Evolutionary conservation across 257 asterid genomes (phyloP).

Genomic region (Solanum peruvianum): DNA sequence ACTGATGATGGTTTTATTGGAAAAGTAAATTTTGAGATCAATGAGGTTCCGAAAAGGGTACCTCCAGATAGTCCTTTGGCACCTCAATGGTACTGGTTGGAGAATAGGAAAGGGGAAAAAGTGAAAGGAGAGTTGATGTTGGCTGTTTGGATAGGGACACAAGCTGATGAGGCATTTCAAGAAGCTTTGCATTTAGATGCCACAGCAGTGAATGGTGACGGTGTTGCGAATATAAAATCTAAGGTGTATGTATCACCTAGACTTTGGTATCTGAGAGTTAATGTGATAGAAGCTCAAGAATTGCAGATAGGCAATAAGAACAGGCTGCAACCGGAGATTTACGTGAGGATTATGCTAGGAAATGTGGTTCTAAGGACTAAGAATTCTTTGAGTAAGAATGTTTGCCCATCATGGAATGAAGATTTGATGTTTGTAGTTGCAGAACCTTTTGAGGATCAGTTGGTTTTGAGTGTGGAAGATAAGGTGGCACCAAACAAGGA

Average conservation of each 20-base stretch:
- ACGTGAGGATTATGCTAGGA: constrained; percentile 39
- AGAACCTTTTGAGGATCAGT: constrained; percentile 77
- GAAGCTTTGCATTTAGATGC: constrained; percentile 83
- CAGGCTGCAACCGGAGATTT: constrained; percentile 50
- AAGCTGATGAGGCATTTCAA: constrained; percentile 85
- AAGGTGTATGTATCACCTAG: constrained; percentile 87
- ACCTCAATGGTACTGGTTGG: constrained; percentile 48
- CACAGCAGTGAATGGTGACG: constrained; percentile 42
- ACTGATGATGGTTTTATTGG: constrained; percentile 50
- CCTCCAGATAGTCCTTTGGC: constrained; percentile 97
- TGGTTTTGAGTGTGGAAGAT: constrained; percentile 59
- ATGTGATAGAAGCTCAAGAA: constrained; percentile 86
- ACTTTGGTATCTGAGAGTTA: constrained; percentile 80
- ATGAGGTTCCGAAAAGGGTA: constrained; percentile 68
- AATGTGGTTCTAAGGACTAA: constrained; percentile 36
- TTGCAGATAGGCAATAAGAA: constrained; percentile 37
- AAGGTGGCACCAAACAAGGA: constrained; percentile 45
- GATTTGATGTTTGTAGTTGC: constrained; percentile 27
- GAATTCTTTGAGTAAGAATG: neutral
- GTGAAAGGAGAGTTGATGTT: constrained; percentile 70
- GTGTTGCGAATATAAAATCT: constrained; percentile 46
- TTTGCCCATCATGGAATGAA: constrained; percentile 79
- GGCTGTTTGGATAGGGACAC: constrained; percentile 85
- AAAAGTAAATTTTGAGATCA: constrained; percentile 33
- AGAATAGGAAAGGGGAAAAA: constrained; percentile 36